Evolutionary conservation across 2,329 filamentous ascomycete species (phyloP), one percentile per base, ranked within the genome.

Genomic region (Arthrobotrys pseudoclavata): DNA sequence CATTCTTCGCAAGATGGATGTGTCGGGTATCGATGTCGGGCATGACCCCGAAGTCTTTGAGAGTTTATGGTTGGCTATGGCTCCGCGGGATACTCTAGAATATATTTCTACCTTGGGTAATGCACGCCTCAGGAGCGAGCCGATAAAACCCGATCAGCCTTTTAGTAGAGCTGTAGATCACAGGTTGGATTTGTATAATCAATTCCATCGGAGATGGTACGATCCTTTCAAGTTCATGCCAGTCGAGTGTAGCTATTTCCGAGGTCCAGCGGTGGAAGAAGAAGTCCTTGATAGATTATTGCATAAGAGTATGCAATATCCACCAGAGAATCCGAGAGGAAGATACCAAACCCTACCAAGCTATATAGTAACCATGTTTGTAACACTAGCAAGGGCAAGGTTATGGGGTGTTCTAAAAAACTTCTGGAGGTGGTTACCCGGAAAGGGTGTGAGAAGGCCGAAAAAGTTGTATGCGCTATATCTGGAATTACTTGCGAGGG

Each of bases 401-500:
- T 0, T 22, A n/a, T 77, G 74, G 74, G 47, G 62, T 9, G 18
- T 22, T 34, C 13, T 71, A 34, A 71, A 48, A 37, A 20, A 18
- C 15, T 9, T 77, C 15, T 81, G 81, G 81, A 75, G 79, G 20
- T 79, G 77, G 42, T 45, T 81, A 37, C 53, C 76, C 12, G 68
- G 68, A 12, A 66, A 72, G 45, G 76, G 77, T 0, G 66, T 81
- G 20, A 42, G 52, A 18, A 50, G 81, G 52, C 77, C 74, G 4
- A 77, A 63, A 50, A 67, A 37, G 15, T 24, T 80, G 22, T 81
- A 80, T 61, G 55, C 76, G 40, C 50, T 81, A 4, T 74, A 79
- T 20, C 68, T 80, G 24, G 80, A 79, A 24, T 37, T 81, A 20
- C 50, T 81, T 15, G 76, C 79, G 13, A 74, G 80, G 55, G 79